Evolutionary conservation across 1,284 basidiomycete species (phyloP).

Genomic region (Stygiomarasmius scandens): DNA sequence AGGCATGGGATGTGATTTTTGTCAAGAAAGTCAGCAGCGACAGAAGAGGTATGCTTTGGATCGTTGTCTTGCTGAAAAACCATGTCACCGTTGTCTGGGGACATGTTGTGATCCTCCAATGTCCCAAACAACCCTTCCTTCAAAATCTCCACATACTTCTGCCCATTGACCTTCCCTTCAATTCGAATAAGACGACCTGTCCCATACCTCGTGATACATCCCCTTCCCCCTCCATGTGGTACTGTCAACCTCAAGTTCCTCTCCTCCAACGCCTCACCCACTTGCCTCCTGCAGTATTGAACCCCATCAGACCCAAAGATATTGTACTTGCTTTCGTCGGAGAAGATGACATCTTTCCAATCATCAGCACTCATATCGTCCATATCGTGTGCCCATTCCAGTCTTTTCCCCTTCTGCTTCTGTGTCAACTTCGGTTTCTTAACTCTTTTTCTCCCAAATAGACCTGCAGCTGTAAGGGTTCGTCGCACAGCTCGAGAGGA

Average conservation of each 20-base stretch:
- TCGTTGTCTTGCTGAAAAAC: constrained; percentile 5
- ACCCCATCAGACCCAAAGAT: constrained; percentile 26
- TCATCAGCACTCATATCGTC: not conserved
- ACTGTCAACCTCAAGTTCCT: constrained; percentile 20
- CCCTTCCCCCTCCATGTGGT: constrained; percentile 26
- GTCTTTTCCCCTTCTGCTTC: not conserved
- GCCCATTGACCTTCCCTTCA: constrained; percentile 14
- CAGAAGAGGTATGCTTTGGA: not conserved
- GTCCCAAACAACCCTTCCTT: not conserved
- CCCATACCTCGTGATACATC: constrained; percentile 19
- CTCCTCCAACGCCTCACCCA: constrained; percentile 19
- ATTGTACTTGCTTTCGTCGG: constrained; percentile 26
- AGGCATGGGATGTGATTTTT: constrained; percentile 26
- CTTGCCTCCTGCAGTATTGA: constrained; percentile 19
- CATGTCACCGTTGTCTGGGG: not conserved
- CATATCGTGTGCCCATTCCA: not conserved
- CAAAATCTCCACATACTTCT: constrained; percentile 14
- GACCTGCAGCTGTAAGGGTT: not conserved
- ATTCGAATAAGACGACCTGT: constrained; percentile 14
- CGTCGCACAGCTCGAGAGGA: not conserved
- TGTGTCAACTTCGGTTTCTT: not conserved
- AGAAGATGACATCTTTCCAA: not conserved
- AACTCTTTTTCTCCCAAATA: not conserved
- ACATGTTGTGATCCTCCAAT: not conserved
- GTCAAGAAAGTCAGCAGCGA: not conserved